These are phyloP conservation scores for Limonium bicolor DNA, from an alignment of 148 eudicot genomes.

Conservation along the genomic window DNA sequence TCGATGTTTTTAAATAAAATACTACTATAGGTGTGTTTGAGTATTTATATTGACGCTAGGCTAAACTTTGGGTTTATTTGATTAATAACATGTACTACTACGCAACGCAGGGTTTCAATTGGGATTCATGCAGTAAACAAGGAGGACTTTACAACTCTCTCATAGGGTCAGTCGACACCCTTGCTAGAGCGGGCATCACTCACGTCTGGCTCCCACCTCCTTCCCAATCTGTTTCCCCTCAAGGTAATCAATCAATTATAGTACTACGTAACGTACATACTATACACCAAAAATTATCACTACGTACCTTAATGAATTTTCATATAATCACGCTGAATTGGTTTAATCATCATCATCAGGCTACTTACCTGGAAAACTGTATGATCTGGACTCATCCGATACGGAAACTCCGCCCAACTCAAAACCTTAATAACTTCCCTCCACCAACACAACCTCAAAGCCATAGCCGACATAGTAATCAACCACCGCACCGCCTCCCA, in stretches of 20 bases:
- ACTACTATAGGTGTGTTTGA: too few species aligned
- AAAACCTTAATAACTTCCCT: constrained; percentile 24
- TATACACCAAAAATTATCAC: too few species aligned
- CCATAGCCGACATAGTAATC: constrained; percentile 46
- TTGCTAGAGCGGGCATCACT: constrained; percentile 42
- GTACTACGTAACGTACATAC: too few species aligned
- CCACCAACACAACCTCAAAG: constrained; percentile 30
- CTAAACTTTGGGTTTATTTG: too few species aligned
- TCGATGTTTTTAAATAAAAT: too few species aligned
- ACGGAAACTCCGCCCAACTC: constrained; percentile 23
- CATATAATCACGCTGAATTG: too few species aligned
- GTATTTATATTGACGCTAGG: too few species aligned
- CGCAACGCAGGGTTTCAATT: constrained; percentile 50
- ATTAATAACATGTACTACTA: too few species aligned
- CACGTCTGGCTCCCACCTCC: constrained; percentile 70
- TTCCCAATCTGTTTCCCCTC: constrained; percentile 35
- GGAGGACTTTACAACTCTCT: constrained; percentile 53
- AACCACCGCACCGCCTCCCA: constrained; percentile 15
- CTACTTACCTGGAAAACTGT: constrained; percentile 44
- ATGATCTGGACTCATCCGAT: constrained; percentile 45
- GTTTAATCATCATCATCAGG: too few species aligned
- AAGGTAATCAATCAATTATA: too few species aligned
- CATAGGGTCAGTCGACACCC: constrained; percentile 14
- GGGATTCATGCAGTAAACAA: constrained; percentile 43
- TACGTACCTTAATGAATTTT: too few species aligned